Evolutionary conservation across 1,284 basidiomycete genomes (phyloP).

Genomic region (Pseudozyma thailandica): DNA sequence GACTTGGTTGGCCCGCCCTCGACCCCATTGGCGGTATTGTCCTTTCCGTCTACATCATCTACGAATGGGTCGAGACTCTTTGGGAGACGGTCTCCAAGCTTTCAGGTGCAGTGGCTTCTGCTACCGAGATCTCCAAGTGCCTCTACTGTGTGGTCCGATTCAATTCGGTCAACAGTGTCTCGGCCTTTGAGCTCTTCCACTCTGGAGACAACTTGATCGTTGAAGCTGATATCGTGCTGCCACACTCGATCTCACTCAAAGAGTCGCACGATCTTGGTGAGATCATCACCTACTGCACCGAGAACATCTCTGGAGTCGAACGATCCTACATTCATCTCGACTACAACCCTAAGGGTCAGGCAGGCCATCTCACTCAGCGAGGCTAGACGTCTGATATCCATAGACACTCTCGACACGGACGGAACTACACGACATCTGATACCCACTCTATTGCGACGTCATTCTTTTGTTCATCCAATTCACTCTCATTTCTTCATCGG

Average conservation of each 20-base stretch:
- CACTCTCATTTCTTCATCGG: too few relatives aligned
- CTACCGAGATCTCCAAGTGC: slow-evolving; percentile 57
- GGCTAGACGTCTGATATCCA: slow-evolving; percentile 16
- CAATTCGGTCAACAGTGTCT: slow-evolving; percentile 60
- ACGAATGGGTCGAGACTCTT: slow-evolving; percentile 63
- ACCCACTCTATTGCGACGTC: background rate
- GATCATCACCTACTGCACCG: slow-evolving; percentile 64
- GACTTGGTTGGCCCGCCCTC: slow-evolving; percentile 52
- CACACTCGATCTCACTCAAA: slow-evolving; percentile 59
- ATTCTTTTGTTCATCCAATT: too few relatives aligned
- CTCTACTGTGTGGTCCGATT: slow-evolving; percentile 65
- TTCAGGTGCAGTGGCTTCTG: slow-evolving; percentile 54
- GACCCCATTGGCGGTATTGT: slow-evolving; percentile 63
- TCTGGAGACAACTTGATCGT: slow-evolving; percentile 65
- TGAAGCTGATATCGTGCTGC: slow-evolving; percentile 64
- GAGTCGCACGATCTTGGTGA: slow-evolving; percentile 66
- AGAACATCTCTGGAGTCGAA: slow-evolving; percentile 57
- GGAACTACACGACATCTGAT: background rate
- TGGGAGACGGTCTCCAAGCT: slow-evolving; percentile 62
- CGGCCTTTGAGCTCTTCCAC: slow-evolving; percentile 65
- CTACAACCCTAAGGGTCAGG: slow-evolving; percentile 62
- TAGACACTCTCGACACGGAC: background rate
- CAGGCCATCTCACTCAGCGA: slow-evolving; percentile 58
- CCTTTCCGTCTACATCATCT: slow-evolving; percentile 64
- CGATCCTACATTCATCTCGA: slow-evolving; percentile 63